phyloP scores from a whole-genome alignment of 2,329 filamentous ascomycete species.

The Aspergillus texensis region DNA sequence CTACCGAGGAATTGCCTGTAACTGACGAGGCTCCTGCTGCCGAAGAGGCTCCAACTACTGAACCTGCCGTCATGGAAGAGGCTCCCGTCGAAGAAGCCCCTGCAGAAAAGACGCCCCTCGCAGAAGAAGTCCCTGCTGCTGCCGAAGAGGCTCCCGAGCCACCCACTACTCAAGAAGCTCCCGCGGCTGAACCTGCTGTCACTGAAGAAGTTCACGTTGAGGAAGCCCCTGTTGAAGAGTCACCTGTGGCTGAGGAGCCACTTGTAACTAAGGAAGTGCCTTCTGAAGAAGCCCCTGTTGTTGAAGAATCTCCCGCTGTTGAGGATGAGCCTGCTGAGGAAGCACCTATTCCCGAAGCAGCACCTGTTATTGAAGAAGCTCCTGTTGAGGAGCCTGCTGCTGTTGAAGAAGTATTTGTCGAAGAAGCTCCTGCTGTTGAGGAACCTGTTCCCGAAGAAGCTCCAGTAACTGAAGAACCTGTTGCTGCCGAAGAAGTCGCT shows the following conservation, averaged over 20 bases:
- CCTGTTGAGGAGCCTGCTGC: slow-evolving; percentile 9
- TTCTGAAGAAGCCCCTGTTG: slow-evolving; percentile 4
- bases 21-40: slow-evolving; percentile 15
- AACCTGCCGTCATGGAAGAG: slow-evolving; percentile 18
- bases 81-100: slow-evolving; percentile 13
- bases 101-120: slow-evolving; percentile 15
- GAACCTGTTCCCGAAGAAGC: slow-evolving; percentile 20
- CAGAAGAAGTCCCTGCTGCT: slow-evolving; percentile 19
- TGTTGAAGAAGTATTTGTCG: slow-evolving; percentile 11
- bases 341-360: slow-evolving; percentile 13
- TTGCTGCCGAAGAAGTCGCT: slow-evolving; percentile 12
- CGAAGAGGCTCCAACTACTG: slow-evolving; percentile 19
- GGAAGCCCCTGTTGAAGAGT: slow-evolving; percentile 17
- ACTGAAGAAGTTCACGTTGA: slow-evolving; percentile 11
- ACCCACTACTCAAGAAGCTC: slow-evolving; percentile 7
- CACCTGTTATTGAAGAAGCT: slow-evolving; percentile 15
- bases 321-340: slow-evolving; percentile 17
- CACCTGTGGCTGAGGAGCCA: slow-evolving; percentile 23
- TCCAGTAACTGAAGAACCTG: slow-evolving; percentile 13
- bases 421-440: slow-evolving; percentile 19
- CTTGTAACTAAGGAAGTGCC: slow-evolving; percentile 12
- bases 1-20: slow-evolving; percentile 12
- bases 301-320: slow-evolving; percentile 9
- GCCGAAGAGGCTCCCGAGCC: slow-evolving; percentile 13
- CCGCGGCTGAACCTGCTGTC: slow-evolving; percentile 16